Base-by-base conservation (phyloP, 805 yeast genomes). In the Cyberlindnera mycetangii region DNA sequence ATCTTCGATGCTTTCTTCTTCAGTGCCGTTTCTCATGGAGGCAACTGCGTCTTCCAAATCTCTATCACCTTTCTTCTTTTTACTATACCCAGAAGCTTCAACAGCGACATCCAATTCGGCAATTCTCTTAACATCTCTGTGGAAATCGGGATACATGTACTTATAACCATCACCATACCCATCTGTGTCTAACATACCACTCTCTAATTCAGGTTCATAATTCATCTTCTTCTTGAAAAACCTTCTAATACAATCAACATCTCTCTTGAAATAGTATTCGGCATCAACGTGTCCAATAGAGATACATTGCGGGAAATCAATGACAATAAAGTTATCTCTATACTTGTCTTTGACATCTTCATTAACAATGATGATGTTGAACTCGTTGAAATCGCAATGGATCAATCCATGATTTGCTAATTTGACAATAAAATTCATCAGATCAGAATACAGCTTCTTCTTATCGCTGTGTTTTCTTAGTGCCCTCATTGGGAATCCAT, bases 291-390 rank as follows among this genome's bases (percentile, higher is more conserved):
- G 99, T 53, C 85, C 90, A 37, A 87, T 86, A 18, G 97, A 88
- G 15, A 93, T 85, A 79, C 97, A 92, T 67, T 93, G 99, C 3
- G 99, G 99, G 72, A 93, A 93, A 73, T 93, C 99, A 58, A 93
- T 92, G 21, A 93, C 96, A 17, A 90, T 84, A 57, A 89, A 88
- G 39, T 87, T 93, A 34, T 69, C 67, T 44, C 81, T 87, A 45
- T 67, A 68, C 16, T 72, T 59, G 32, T 62, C 70, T 15, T 68
- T 67, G 16, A 72, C 76, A 36, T 76, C 78, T 25, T 77, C 72
- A 50, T 85, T 85, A 32, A 85, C 72, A 24, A 89, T 81, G 77
- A 93, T 88, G 54, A 93, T 89, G 64, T 93, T 93, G 66, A 93
- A 93, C 68, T 93, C 99, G 65, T 93, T 93, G 70, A 83, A 93